A percentile compares a stretch with the other conserved stretches of the same genome.
These are phyloP conservation scores for Kondoa subrosea DNA, from an alignment of 768 basidiomycete genomes.

Conservation along the genomic window DNA sequence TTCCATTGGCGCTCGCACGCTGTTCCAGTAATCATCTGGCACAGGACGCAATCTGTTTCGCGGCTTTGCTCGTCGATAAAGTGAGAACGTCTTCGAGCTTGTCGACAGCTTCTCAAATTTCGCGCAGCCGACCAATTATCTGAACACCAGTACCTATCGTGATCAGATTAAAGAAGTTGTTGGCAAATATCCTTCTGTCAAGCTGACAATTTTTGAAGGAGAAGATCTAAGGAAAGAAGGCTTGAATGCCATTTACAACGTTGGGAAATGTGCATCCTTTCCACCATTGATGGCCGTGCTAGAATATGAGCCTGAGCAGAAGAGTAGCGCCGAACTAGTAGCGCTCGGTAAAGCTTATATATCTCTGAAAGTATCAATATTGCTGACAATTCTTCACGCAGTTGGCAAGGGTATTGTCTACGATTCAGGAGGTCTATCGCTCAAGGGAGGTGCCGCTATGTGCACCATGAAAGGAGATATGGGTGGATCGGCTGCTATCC, in stretches of 20 bases:
- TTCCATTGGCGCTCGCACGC: background rate
- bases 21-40: background rate
- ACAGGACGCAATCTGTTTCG: background rate
- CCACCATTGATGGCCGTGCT: background rate
- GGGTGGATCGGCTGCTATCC: slow-evolving; percentile 1
- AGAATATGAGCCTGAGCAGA: slow-evolving; percentile 1
- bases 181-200: background rate
- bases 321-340: background rate
- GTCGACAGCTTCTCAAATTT: no score
- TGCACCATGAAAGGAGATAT: slow-evolving; percentile 5
- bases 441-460: slow-evolving; percentile 1
- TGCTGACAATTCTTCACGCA: background rate
- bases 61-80: background rate
- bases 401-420: slow-evolving; percentile 10
- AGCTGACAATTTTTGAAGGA: background rate
- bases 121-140: background rate
- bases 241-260: background rate
- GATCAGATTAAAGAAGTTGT: background rate
- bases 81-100: no score
- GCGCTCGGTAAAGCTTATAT: background rate
- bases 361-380: background rate
- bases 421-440: slow-evolving; percentile 2
- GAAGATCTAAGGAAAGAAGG: background rate
- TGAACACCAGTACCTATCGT: slow-evolving; percentile 2
- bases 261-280: background rate